Evolutionary conservation across 2,329 filamentous ascomycete genomes (phyloP), one percentile per base, ranked within the genome.

Genomic region (Fusarium sp.): DNA sequence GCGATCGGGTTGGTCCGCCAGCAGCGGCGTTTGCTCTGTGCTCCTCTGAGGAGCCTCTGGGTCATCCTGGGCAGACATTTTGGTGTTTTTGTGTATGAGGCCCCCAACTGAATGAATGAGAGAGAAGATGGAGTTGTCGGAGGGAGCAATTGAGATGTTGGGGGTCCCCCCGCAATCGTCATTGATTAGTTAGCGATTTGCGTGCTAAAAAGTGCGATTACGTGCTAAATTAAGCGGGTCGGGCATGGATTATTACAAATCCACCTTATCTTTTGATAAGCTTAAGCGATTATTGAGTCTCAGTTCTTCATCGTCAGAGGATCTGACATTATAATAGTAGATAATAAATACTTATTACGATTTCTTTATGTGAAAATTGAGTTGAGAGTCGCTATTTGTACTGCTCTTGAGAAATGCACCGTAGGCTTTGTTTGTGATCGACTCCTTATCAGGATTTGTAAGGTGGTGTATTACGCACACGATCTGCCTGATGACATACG

Each of bases 171-270:
- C 60, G 48, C 46, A 31, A 49, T 14, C 45, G 46, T 59, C 46
- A 60, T 65, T 40, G 62, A 65, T 65, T 36, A 56, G 36, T 24
- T 18, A 10, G 45, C 22, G 28, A 42, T 40, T 56, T 42, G 38
- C 22, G 28, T 39, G 20, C 50, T 49, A 28, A 20, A 57, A 4
- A 17, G 11, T 20, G 5, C 14, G 9, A 58, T 54, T 58, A 36
- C 55, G 55, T 54, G 48, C 38, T 43, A 18, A 18, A 18, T 34
- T 49, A 49, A 63, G 60, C 31, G 58, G 60, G 26, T 43, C 36
- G 13, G 17, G 22, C 6, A 31, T n/a, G 8, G 50, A 44, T 10
- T 59, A 63, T 63, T 63, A 63, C 57, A 63, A 63, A 63, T 63
- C 58, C 28, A 44, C 15, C n/a, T 50, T 55, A 38, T 49, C 42